These are phyloP conservation scores for Ustilago trichophora DNA, from an alignment of 1,284 basidiomycete species.

Conservation along the genomic window DNA sequence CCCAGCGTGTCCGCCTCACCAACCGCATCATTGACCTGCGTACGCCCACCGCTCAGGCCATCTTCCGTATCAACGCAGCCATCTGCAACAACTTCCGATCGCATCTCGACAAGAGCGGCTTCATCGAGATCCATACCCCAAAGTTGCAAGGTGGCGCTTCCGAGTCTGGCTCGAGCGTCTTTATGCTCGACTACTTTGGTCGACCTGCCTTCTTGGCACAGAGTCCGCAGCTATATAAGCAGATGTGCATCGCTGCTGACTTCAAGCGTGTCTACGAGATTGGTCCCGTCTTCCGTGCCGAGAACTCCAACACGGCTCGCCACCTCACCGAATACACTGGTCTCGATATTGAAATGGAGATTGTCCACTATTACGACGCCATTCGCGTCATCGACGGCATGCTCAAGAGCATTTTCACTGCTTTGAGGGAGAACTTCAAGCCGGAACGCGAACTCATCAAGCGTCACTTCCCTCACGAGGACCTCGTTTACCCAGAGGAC, in stretches of 20 bases:
- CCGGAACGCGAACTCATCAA: slow-evolving; percentile 49
- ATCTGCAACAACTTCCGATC: slow-evolving; percentile 58
- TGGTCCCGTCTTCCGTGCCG: slow-evolving; percentile 64
- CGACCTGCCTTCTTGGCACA: slow-evolving; percentile 61
- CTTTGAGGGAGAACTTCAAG: slow-evolving; percentile 44
- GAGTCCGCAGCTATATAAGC: slow-evolving; percentile 62
- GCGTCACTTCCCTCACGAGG: slow-evolving; percentile 52
- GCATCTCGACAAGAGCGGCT: slow-evolving; percentile 52
- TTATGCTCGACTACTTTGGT: slow-evolving; percentile 63
- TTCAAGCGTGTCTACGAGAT: slow-evolving; percentile 63
- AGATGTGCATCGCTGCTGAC: slow-evolving; percentile 63
- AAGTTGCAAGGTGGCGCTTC: slow-evolving; percentile 63
- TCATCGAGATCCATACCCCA: slow-evolving; percentile 63
- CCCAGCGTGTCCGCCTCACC: slow-evolving; percentile 56
- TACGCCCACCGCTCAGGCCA: slow-evolving; percentile 58
- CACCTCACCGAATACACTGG: slow-evolving; percentile 65
- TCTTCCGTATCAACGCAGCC: slow-evolving; percentile 60
- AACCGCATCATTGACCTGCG: slow-evolving; percentile 63
- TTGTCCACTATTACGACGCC: slow-evolving; percentile 63
- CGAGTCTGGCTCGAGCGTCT: slow-evolving; percentile 61
- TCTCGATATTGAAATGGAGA: slow-evolving; percentile 63
- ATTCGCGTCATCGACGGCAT: slow-evolving; percentile 58
- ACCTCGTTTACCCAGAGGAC: slow-evolving; percentile 66
- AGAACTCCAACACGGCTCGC: slow-evolving; percentile 63
- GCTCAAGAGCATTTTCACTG: slow-evolving; percentile 60